Percentiles rank a stretch among this genome's conserved stretches.
These are phyloP conservation scores for Coemansia asiatica DNA, from an alignment of 192 early-diverging fungal genomes.

Conservation along the genomic window DNA sequence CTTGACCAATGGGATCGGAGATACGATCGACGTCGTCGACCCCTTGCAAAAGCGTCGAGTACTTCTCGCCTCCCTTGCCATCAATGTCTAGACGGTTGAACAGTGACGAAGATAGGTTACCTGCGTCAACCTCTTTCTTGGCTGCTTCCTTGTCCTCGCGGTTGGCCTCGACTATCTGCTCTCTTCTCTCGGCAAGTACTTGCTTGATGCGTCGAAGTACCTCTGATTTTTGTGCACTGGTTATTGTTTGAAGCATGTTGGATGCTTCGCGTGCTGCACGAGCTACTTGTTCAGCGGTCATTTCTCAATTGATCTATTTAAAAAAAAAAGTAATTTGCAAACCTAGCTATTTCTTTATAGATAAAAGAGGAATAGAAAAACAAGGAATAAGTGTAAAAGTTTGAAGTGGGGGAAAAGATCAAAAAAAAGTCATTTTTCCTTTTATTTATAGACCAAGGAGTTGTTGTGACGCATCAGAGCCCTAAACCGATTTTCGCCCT, in stretches of 20 bases:
- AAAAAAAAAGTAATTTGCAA: too few species aligned
- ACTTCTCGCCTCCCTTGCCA: slow-evolving; percentile 76
- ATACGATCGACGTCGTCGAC: slow-evolving; percentile 86
- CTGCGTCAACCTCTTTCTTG: slow-evolving; percentile 66
- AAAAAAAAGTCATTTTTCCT: too few species aligned
- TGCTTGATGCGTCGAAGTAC: slow-evolving; percentile 72
- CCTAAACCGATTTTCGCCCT: too few species aligned
- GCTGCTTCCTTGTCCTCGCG: slow-evolving; percentile 71
- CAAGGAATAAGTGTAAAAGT: too few species aligned
- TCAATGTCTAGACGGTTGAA: slow-evolving; percentile 88
- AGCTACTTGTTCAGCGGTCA: slow-evolving; percentile 45
- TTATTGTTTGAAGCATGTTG: slow-evolving; percentile 68
- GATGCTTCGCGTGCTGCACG: slow-evolving; percentile 68
- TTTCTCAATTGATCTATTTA: too few species aligned
- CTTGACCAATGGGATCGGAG: slow-evolving; percentile 79
- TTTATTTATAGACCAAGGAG: too few species aligned
- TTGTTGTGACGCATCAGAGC: too few species aligned
- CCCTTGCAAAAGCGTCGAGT: slow-evolving; percentile 80
- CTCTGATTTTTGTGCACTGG: slow-evolving; percentile 71
- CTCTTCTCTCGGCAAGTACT: slow-evolving; percentile 64
- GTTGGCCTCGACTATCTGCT: slow-evolving; percentile 77
- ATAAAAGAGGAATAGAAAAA: too few species aligned
- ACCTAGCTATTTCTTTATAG: too few species aligned
- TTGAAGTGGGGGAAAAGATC: too few species aligned
- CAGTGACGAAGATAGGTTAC: slow-evolving; percentile 71